Conservation (phyloP, 2,329 filamentous ascomycete genomes). For the Alternaria sp. region DNA sequence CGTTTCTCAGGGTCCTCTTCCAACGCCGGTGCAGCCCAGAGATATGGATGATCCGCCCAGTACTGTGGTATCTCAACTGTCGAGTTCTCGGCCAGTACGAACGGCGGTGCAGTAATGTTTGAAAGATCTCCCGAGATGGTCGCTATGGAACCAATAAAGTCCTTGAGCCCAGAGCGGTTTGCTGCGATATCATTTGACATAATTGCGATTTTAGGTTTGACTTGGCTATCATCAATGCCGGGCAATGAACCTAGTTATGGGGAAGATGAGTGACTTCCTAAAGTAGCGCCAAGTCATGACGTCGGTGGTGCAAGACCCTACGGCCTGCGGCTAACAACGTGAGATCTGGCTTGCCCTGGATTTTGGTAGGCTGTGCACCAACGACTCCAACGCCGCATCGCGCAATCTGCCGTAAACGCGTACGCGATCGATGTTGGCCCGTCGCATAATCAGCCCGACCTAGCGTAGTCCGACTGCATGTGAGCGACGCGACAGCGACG, state of each 20-base stretch:
- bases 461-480: not conserved
- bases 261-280: not conserved
- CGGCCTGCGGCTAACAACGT: not conserved
- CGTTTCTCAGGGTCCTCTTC: slow-evolving; percentile 50
- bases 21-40: slow-evolving; percentile 55
- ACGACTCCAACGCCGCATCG: slow-evolving; percentile 3
- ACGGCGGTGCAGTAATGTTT: slow-evolving; percentile 56
- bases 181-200: slow-evolving; percentile 30
- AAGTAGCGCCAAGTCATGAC: slow-evolving; percentile 14
- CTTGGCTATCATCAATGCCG: not conserved
- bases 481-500: not conserved
- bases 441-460: not conserved
- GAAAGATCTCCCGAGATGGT: slow-evolving; percentile 55
- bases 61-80: slow-evolving; percentile 56
- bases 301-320: slow-evolving; percentile 2
- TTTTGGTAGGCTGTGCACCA: not conserved
- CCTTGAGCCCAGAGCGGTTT: slow-evolving; percentile 41
- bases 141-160: slow-evolving; percentile 49
- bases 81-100: slow-evolving; percentile 53
- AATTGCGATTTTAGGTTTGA: not conserved
- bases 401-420: not conserved
- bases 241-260: slow-evolving; percentile 1
- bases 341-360: not conserved
- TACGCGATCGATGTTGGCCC: not conserved
- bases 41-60: slow-evolving; percentile 54